Base-by-base conservation (phyloP, 2,329 filamentous ascomycete genomes). In the Ilyonectria sp. region DNA sequence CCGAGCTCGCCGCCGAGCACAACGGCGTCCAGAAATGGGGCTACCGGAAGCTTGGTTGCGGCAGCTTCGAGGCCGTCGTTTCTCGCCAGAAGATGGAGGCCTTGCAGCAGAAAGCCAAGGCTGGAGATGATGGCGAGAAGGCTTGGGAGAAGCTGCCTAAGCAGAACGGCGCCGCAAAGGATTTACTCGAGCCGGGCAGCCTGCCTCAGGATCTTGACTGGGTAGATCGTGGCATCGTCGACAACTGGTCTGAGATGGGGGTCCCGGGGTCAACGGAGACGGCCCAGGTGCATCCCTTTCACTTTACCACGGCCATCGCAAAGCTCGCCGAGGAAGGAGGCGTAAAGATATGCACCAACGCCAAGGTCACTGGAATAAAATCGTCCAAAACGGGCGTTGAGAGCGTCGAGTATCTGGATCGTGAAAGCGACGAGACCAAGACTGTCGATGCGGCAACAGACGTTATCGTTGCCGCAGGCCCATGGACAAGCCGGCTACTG, bases 221-320 rank as follows among this genome's bases (percentile, higher is more conserved):
- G 94, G 86, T 98, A 47, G 89, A 93, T 59, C 82, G 87, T 1
- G 89, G 91, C 5, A 83, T 91, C 2, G 82, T 97, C 23, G 83
- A 84, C 60, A 85, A 86, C 21, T 98, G 97, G 81, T 90, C 93
- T 37, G 90, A 92, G 77, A 98, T 98, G 94, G 94, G 94, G 26
- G 72, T 77, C 1, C 83, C 84, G 2, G 91, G 90, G 3, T 89
- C 90, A 1, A 87, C 87, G 1, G 93, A 94, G 68, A 98, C 96
- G 1, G 93, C 96, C 0, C 96, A 99, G 81, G 95, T 98, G 3
- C 95, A 99, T 76, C 96, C 96, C 0, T 93, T 92, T 69, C 91
- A 94, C 50, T 98, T 99, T 78, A 98, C 96, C 0, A 95, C 90
- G 0, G 86, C 91, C 17, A 97, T 98, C 80, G 93, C 93, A 5